Base-by-base conservation (phyloP, 371 early-diverging fungal genomes). In the Globomyces sp. region DNA sequence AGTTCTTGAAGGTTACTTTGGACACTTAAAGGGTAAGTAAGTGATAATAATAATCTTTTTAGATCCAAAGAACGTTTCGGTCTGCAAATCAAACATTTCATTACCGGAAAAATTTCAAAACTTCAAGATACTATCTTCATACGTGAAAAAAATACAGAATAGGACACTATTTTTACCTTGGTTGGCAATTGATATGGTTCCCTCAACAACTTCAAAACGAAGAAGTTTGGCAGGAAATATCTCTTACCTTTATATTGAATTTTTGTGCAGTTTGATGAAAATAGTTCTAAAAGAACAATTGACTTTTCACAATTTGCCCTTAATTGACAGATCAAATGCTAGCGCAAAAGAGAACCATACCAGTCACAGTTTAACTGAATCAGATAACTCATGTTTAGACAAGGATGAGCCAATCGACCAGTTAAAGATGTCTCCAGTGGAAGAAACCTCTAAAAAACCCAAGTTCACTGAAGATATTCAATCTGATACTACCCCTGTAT, bases 1-100 rank as follows among this genome's bases (percentile, higher is more conserved):
- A 1, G 4, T 64, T n/a, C 3, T 61, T 2, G n/a, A 5, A 24
- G 42, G 51, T 11, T 71, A 71, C 69, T 65, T 65, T 62, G 65
- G 24, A 24, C 24, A 24, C 24, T 24, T 24, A 24, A 24, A 24
- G 24, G 24, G 24, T 24, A 24, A 24, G 24, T 24, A 24, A 24
- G 24, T 24, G 24, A 24, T 24, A 24, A 24, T 24, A 24, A 24
- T 61, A 41, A 57, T 46, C 42, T 44, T n/a, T 41, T 43, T 3
- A 41, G 40, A 58, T 44, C 11, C 58, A 58, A 39, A 39, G 55
- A 39, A 39, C 8, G 10, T 0, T 39, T 37, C 3, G 44, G 24
- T 24, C 24, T 24, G 24, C 24, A 24, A 24, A 24, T 24, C 24
- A 24, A 24, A 55, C 6, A 11, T 55, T n/a, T 55, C 55, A 8